Conservation (phyloP, 177 flowering plant genomes). For the Tripterygium wilfordii region DNA sequence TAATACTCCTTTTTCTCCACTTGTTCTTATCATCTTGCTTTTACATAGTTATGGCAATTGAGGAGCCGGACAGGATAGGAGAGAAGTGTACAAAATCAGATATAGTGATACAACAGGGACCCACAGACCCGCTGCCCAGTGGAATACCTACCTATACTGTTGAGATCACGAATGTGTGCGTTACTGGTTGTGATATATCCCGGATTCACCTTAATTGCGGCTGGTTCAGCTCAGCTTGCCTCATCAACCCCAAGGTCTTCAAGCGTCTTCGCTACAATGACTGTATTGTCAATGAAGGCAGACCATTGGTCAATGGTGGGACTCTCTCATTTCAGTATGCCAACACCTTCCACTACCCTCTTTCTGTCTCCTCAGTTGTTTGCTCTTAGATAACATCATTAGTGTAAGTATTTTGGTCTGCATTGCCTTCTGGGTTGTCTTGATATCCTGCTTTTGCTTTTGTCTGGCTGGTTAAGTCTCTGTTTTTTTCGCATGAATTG, state of each 20-base stretch:
- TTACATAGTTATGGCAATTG: constrained; percentile 2
- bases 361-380: constrained; percentile 43
- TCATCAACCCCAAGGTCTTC: constrained; percentile 58
- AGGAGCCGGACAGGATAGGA: constrained; percentile 34
- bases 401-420: too few relatives aligned
- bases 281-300: constrained; percentile 63
- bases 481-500: too few relatives aligned
- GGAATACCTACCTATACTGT: constrained; percentile 71
- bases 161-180: constrained; percentile 45
- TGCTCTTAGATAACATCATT: constrained; percentile 26
- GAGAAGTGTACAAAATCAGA: constrained; percentile 38
- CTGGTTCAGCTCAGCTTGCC: constrained; percentile 67
- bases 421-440: too few relatives aligned
- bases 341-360: constrained; percentile 51
- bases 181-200: constrained; percentile 48
- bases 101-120: constrained; percentile 43
- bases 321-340: constrained; percentile 60
- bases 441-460: too few relatives aligned
- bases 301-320: constrained; percentile 35
- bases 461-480: too few relatives aligned
- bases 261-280: constrained; percentile 51
- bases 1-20: background rate
- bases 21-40: background rate
- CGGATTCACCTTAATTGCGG: constrained; percentile 63
- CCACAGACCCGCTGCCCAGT: constrained; percentile 40